Percentiles rank a stretch among this genome's conserved stretches.
Evolutionary conservation across 148 eudicot genomes (phyloP).

Genomic region (Diospyros kaki): DNA sequence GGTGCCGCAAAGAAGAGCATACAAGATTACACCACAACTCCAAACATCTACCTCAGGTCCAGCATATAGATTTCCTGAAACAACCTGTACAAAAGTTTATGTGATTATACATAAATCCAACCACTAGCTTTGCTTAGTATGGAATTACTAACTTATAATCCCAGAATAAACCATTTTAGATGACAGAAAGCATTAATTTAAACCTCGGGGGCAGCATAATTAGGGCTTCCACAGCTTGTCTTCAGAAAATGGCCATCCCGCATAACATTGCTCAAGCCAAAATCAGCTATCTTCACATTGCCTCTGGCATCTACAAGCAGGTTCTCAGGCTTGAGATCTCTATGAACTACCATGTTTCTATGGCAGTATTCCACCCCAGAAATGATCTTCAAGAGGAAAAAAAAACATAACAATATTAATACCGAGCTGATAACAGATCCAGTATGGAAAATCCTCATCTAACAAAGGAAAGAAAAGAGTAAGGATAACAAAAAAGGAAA

Average conservation of each 20-base stretch:
- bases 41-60: conserved; percentile 46
- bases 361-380: conserved; percentile 46
- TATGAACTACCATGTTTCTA: conserved; percentile 40
- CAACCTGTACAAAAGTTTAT: conserved; percentile 24
- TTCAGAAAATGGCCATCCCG: conserved; percentile 44
- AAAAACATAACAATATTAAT: neutral
- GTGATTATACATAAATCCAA: neutral
- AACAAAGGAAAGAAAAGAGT: neutral
- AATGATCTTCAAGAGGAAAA: conserved; percentile 24
- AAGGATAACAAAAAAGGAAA: neutral
- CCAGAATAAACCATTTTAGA: neutral
- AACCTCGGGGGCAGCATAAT: conserved; percentile 49
- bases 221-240: conserved; percentile 48
- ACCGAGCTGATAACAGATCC: neutral
- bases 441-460: neutral
- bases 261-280: conserved; percentile 39
- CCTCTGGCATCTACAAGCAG: conserved; percentile 33
- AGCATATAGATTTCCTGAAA: conserved; percentile 37
- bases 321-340: conserved; percentile 47
- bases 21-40: conserved; percentile 45
- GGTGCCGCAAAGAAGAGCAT: conserved; percentile 43
- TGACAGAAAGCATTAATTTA: neutral
- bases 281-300: conserved; percentile 44
- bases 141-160: neutral
- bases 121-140: conserved; percentile 2